Evolutionary conservation across 1,284 basidiomycete species (phyloP), one percentile per base, ranked within the genome.

Genomic region (Caloboletus firmus): DNA sequence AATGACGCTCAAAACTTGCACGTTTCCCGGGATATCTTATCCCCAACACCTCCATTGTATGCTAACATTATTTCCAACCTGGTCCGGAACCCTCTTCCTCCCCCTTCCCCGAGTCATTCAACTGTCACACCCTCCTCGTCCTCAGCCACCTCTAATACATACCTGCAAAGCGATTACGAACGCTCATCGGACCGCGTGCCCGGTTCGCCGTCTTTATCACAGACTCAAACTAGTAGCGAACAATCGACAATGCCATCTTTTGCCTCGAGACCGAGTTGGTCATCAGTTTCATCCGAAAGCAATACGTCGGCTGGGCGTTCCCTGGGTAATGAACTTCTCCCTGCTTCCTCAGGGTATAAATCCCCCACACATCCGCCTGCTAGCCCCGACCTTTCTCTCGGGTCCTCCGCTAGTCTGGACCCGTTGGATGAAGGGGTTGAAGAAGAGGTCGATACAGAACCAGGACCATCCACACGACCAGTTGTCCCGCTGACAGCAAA

Each of bases 401-500:
- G 30, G 20, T 56, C 65, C 13, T 57, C 59, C 30, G 20, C 44
- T 35, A 58, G 51, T 11, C 28, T 58, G 35, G 59, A 61, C 28
- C 13, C 52, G 4, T 55, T 61, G 48, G 57, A 56, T 12, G 68
- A 64, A 56, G 56, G 22, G n/a, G 12, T 15, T 4, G 65, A 65
- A 50, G 59, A 56, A 20, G 62, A 57, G n/a, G 47, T 11, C 2
- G 54, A 59, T 17, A 13, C 28, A 36, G 63, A 65, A 41, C 20
- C 57, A n/a, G 69, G 60, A 13, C 36, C 53, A 36, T 64, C 69
- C 24, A 35, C 50, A 7, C 62, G 69, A 40, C 51, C 56, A 13
- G 31, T 31, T 24, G 43, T 57, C 32, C 52, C 59, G 11, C 54
- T 74, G 24, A 76, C 78, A 54, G 71, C 78, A 5, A 84, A 80